Base-by-base conservation (phyloP, 768 basidiomycete genomes). In the Lenzites betulinus region DNA sequence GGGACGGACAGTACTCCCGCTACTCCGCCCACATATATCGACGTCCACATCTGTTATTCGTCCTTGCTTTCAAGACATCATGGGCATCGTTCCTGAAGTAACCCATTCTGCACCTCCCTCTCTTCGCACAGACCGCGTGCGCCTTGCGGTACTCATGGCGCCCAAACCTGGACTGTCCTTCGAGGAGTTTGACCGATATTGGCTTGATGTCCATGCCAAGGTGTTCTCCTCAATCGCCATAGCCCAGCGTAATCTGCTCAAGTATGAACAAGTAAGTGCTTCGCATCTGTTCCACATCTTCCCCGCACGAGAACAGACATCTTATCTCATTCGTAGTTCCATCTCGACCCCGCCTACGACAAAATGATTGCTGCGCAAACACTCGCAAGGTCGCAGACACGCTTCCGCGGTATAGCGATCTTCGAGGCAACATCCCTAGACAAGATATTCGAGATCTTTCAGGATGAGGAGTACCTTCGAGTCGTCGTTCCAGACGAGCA, bases 261-360 rank as follows among this genome's bases (percentile, higher is more conserved):
- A 74, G 43, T 76, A 75, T 58, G 74, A 77, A 52, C 73, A 75
- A 70, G 75, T 75, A 26, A 42, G 64, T 38, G 5, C 18, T 42
- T 36, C 16, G 22, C 39, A 1, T 39, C 36, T 20, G 20, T 33
- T 18, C 9, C 13, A 26, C 16, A 13, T 23, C 25, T 15, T 23
- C n/a, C n/a, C n/a, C n/a, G n/a, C n/a, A 16, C 20, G 6, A 41
- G 7, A 30, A 7, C 23, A 11, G 18, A 36, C 23, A 18, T 38
- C 6, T 15, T 3, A 18, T 16, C 11, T 39, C 38, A 4, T 18
- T 18, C 11, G 11, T 55, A 69, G 68, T 64, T 67, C 49, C 68
- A 69, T 42, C 52, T 63, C 20, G 62, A 63, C 41, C 52, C 51
- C 18, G 46, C 50, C 30, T 60, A 65, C 38, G 55, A 58, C 23